Conservation (phyloP, 169 alveolate genomes). For the Plasmodium inui region DNA sequence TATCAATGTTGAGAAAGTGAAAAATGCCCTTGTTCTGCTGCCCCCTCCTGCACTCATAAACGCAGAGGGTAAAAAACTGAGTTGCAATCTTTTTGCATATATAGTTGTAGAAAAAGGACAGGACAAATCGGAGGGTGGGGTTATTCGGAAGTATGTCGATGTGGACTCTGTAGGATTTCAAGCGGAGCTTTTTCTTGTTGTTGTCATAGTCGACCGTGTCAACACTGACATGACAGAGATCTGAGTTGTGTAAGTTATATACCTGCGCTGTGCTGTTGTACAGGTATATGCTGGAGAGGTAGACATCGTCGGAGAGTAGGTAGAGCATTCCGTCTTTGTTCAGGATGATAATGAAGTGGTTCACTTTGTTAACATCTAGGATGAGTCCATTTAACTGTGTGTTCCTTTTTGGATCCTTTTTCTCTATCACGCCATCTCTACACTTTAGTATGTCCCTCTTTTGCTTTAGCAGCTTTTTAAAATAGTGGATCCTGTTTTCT, state of each 20-base stretch:
- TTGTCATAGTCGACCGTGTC: conserved; percentile 49
- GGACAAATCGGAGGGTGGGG: conserved; percentile 34
- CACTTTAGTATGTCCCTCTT: conserved; percentile 26
- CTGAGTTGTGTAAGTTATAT: conserved; percentile 48
- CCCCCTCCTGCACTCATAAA: conserved; percentile 65
- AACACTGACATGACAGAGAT: conserved; percentile 43
- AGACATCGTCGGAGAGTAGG: conserved; percentile 53
- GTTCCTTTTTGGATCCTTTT: background rate
- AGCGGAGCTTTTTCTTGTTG: conserved; percentile 1
- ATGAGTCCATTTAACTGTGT: background rate
- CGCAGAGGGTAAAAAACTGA: conserved; percentile 44
- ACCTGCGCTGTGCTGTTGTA: conserved; percentile 25
- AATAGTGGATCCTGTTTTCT: background rate
- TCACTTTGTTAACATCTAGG: conserved; percentile 44
- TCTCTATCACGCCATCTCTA: background rate
- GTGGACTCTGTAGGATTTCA: conserved; percentile 46
- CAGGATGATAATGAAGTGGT: conserved; percentile 51
- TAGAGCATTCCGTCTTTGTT: conserved; percentile 61
- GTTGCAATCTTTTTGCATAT: conserved; percentile 56
- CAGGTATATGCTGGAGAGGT: conserved; percentile 41
- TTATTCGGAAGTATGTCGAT: conserved; percentile 60
- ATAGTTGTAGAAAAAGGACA: conserved; percentile 57
- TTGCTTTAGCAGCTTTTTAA: background rate
- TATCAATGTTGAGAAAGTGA: conserved; percentile 59
- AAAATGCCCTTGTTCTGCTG: conserved; percentile 37